phyloP scores from a whole-genome alignment of 1,139 yeast genomes.

The Candida albicans region DNA sequence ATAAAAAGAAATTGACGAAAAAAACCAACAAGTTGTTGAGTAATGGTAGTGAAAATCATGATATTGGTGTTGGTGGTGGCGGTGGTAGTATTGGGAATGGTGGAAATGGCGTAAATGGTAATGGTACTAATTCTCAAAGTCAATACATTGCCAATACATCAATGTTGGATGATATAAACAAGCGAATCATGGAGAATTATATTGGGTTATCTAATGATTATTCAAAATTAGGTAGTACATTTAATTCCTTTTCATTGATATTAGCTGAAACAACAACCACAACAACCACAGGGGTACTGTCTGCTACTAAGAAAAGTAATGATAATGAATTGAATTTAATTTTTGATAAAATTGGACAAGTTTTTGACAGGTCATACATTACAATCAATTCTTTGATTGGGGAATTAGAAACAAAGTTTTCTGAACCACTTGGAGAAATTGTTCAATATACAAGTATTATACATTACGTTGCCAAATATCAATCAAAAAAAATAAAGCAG shows the following conservation, averaged over 20 bases:
- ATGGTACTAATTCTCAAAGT: slow-evolving; percentile 3
- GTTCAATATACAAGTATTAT: slow-evolving; percentile 73
- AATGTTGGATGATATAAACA: slow-evolving; percentile 66
- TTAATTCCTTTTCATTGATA: slow-evolving; percentile 67
- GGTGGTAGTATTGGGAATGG: too few relatives aligned
- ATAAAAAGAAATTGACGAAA: slow-evolving; percentile 28
- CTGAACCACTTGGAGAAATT: slow-evolving; percentile 83
- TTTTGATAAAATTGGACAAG: slow-evolving; percentile 74
- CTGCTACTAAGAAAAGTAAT: slow-evolving; percentile 9
- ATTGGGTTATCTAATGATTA: slow-evolving; percentile 66
- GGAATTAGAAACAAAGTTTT: slow-evolving; percentile 67
- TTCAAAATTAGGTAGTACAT: slow-evolving; percentile 67
- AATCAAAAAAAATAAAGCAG: slow-evolving; percentile 70
- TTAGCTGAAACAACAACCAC: slow-evolving; percentile 38
- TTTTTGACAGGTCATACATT: slow-evolving; percentile 70
- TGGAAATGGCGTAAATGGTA: background rate
- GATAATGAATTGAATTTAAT: slow-evolving; percentile 40
- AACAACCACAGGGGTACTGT: background rate
- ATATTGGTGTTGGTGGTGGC: too few relatives aligned
- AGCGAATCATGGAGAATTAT: slow-evolving; percentile 60
- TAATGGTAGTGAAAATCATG: slow-evolving; percentile 10
- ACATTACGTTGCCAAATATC: slow-evolving; percentile 65
- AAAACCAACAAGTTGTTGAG: slow-evolving; percentile 27
- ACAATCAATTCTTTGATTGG: slow-evolving; percentile 69
- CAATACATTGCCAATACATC: slow-evolving; percentile 32